Conservation (phyloP, 495 filamentous ascomycete genomes). For the Aspergillus diversus region DNA sequence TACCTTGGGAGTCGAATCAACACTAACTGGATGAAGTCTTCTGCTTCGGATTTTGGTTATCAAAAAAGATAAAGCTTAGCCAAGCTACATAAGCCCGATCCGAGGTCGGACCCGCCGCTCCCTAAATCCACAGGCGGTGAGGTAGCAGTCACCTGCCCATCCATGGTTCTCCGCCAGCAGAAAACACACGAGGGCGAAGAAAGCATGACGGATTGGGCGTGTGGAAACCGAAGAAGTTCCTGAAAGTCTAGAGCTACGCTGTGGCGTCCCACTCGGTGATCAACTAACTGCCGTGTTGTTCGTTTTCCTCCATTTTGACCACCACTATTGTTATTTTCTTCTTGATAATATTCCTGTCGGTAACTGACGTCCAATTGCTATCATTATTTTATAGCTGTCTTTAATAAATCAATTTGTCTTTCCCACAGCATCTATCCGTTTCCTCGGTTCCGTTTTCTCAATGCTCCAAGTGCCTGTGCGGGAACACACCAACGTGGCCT, state of each 20-base stretch:
- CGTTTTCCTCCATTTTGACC: neutral
- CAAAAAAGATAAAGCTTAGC: neutral
- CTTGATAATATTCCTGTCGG: neutral
- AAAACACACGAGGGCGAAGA: neutral
- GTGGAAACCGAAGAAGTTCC: neutral
- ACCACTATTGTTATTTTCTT: neutral
- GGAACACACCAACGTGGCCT: conserved; percentile 50
- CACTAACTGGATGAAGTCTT: too few species aligned
- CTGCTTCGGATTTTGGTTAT: neutral
- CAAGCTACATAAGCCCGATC: neutral
- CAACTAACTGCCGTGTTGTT: conserved; percentile 12
- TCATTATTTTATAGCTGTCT: neutral
- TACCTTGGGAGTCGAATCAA: too few species aligned
- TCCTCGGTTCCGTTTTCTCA: conserved; percentile 2
- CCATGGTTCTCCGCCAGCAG: neutral
- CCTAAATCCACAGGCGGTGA: neutral
- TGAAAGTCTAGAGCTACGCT: conserved; percentile 15
- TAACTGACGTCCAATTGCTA: neutral
- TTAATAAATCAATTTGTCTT: neutral
- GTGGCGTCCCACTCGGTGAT: conserved; percentile 11
- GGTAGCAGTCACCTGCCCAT: neutral
- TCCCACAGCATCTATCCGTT: neutral
- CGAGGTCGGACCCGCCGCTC: neutral
- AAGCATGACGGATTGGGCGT: neutral
- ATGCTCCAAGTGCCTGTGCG: conserved; percentile 56